These are phyloP conservation scores for Petunia axillaris DNA, from an alignment of 257 asterid species.

Conservation along the genomic window DNA sequence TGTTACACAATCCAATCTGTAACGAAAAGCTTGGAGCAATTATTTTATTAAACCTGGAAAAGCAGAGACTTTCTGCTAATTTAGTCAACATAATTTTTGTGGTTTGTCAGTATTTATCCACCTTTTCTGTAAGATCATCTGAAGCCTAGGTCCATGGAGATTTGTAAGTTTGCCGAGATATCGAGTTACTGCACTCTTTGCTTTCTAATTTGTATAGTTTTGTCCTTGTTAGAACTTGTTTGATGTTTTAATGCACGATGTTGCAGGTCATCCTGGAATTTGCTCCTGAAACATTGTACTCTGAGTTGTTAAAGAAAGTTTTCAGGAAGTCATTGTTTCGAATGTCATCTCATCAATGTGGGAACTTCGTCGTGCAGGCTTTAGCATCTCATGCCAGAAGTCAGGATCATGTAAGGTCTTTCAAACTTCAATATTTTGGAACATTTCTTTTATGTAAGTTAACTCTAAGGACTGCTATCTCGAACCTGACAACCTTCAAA, in stretches of 20 bases:
- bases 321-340: conserved; percentile 66
- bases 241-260: conserved; percentile 23
- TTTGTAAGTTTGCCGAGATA: not conserved
- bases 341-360: conserved; percentile 77
- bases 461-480: not conserved
- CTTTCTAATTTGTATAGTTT: conserved; percentile 13
- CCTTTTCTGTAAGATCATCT: conserved; percentile 14
- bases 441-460: conserved; percentile 5
- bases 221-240: not conserved
- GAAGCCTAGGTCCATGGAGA: conserved; percentile 3
- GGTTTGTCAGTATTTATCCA: not conserved
- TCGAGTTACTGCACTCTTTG: not conserved
- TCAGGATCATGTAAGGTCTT: conserved; percentile 71
- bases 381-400: conserved; percentile 76
- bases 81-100: not conserved
- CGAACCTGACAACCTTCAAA: not conserved
- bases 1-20: conserved; percentile 7
- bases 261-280: conserved; percentile 91
- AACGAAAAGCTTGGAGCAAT: not conserved
- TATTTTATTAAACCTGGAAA: not conserved
- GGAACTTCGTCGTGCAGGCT: conserved; percentile 90
- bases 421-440: conserved; percentile 23
- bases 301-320: conserved; percentile 57
- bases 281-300: conserved; percentile 72
- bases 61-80: conserved; percentile 5